Evolutionary conservation across 495 filamentous ascomycete genomes (phyloP), one percentile per base, ranked within the genome.

Genomic region (Cenococcum geophilum): DNA sequence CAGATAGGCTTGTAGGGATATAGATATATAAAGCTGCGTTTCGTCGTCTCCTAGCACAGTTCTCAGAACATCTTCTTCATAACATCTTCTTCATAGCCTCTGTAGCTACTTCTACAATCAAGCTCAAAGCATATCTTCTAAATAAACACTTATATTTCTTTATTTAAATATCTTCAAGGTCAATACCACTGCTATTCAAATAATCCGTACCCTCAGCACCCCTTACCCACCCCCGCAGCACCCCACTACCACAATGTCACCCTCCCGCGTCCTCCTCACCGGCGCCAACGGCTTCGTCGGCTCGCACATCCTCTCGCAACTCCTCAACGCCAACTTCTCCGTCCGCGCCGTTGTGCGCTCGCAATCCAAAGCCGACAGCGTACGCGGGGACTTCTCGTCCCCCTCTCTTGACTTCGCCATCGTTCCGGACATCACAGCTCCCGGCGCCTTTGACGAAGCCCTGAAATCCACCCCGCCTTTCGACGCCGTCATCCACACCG

Each of bases 401-500:
- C 2, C 65, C 20, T 83, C 86, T 66, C 83, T 97, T 12, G 81
- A 81, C 57, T 90, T 87, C 62, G 80, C 79, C 55, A 85, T 96
- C 69, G 90, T 96, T 5, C 81, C 86, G 55, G 91, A 97, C 73
- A 89, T 97, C 66, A 89, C 89, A 1, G 61, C 83, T 61, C 80
- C 81, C 45, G 78, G 81, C 42, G 89, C 89, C 63, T 95, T 95
- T 72, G 88, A 95, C 64, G 78, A 90, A 67, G 88, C 88, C 16
- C 83, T 91, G 59, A 82, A 83, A 72, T 83, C 79, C 16, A 74
- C 82, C 52, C 87, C 88, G 1, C 87, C 85, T 2, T 85, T 96
- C 61, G 91, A 92, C 61, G 86, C 83, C 62, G 89, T 97, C 23
- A 77, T 96, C 51, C 92, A 97, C 73, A 95, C 90, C 0, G 91